Conservation (phyloP, 2,329 filamentous ascomycete species). For the Dendryphion nanum region DNA sequence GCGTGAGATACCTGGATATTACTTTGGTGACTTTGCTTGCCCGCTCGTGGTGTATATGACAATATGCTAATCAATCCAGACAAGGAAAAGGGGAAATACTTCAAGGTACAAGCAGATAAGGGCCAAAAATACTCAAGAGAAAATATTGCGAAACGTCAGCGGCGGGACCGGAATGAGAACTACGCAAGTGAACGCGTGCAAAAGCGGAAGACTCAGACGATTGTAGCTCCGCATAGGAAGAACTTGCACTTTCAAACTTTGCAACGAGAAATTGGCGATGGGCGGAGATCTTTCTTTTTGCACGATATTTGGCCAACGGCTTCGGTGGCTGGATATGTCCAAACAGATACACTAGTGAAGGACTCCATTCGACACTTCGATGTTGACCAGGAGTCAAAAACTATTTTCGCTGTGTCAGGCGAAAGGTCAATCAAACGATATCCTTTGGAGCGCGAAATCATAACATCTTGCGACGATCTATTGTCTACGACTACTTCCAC, state of each 20-base stretch:
- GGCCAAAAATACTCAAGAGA: constrained; percentile 41
- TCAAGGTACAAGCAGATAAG: constrained; percentile 42
- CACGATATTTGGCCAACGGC: constrained; percentile 26
- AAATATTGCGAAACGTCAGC: constrained; percentile 40
- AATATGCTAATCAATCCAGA: constrained; percentile 26
- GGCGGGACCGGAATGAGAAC: constrained; percentile 16
- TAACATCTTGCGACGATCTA: no score
- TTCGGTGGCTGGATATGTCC: not conserved
- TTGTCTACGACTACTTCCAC: constrained; percentile 22
- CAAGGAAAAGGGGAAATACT: constrained; percentile 50
- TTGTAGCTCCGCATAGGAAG: constrained; percentile 17
- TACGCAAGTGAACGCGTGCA: constrained; percentile 9
- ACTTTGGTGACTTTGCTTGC: constrained; percentile 38
- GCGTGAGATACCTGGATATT: constrained; percentile 48
- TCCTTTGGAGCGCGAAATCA: not conserved
- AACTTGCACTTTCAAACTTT: constrained; percentile 16
- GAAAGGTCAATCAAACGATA: not conserved
- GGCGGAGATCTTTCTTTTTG: constrained; percentile 15
- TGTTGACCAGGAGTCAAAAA: constrained; percentile 16
- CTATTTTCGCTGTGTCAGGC: not conserved
- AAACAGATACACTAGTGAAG: not conserved
- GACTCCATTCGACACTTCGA: constrained; percentile 26
- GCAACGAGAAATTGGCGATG: constrained; percentile 27
- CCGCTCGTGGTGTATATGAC: not conserved
- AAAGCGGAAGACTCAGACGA: constrained; percentile 22